Conservation (phyloP, 2,329 filamentous ascomycete species). For the Tetracladium maxilliforme region DNA sequence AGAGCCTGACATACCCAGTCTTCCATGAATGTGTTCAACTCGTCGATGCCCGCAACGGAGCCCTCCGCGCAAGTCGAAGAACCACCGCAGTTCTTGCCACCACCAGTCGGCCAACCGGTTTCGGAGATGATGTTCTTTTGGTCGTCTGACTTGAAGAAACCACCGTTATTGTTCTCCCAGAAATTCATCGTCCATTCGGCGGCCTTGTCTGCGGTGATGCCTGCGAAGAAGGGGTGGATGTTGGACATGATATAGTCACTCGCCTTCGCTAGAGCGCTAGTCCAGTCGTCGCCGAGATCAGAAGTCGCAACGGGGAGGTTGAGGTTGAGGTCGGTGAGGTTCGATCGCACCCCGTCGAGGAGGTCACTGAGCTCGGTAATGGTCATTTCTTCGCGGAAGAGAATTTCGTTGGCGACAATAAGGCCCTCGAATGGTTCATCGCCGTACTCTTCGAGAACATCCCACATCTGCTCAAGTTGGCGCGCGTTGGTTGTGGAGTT, state of each 20-base stretch:
- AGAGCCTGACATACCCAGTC: slow-evolving; percentile 74
- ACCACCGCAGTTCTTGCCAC: slow-evolving; percentile 63
- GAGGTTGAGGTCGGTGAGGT: slow-evolving; percentile 53
- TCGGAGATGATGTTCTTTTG: slow-evolving; percentile 72
- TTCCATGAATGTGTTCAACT: slow-evolving; percentile 77
- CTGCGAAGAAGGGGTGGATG: slow-evolving; percentile 91
- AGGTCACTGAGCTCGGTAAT: slow-evolving; percentile 45
- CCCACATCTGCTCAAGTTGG: slow-evolving; percentile 73
- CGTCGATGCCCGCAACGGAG: slow-evolving; percentile 61
- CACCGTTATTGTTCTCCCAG: slow-evolving; percentile 57
- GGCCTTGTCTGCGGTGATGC: slow-evolving; percentile 51
- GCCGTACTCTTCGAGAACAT: slow-evolving; percentile 58
- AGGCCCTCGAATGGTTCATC: slow-evolving; percentile 61
- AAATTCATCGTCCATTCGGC: slow-evolving; percentile 73
- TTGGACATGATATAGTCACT: slow-evolving; percentile 93
- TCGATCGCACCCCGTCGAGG: slow-evolving; percentile 53
- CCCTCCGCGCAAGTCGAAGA: slow-evolving; percentile 44
- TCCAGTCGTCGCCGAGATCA: slow-evolving; percentile 85
- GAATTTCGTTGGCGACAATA: slow-evolving; percentile 69
- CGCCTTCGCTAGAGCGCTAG: slow-evolving; percentile 44
- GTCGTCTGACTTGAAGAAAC: slow-evolving; percentile 46
- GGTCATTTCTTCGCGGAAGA: slow-evolving; percentile 65
- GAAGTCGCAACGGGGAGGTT: slow-evolving; percentile 71
- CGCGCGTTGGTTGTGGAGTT: slow-evolving; percentile 74
- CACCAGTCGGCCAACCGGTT: slow-evolving; percentile 78